A percentile compares a stretch with the other conserved stretches of the same genome.
These are phyloP conservation scores for Erucastrum elatum DNA, from an alignment of 345 rosid species.

Conservation along the genomic window DNA sequence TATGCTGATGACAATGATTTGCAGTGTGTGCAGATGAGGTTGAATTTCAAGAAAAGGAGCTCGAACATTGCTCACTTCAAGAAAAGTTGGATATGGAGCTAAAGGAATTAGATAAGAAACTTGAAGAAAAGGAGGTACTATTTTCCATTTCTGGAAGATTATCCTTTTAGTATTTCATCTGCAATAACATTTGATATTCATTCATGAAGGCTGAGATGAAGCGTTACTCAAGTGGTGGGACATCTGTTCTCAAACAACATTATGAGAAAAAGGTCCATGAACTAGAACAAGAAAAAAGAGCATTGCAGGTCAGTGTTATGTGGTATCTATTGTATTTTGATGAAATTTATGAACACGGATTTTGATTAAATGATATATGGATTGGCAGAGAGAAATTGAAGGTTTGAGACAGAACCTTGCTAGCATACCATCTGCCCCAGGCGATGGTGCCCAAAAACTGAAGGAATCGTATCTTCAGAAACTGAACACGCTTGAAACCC, in stretches of 20 bases:
- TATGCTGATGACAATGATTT: not conserved
- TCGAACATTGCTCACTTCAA: conserved; percentile 87
- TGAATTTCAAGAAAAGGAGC: conserved; percentile 74
- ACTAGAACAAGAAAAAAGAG: conserved; percentile 79
- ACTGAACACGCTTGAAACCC: conserved; percentile 81
- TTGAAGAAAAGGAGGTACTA: conserved; percentile 91
- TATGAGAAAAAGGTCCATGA: conserved; percentile 90
- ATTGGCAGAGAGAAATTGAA: conserved; percentile 85
- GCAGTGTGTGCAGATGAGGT: conserved; percentile 57
- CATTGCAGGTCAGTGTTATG: conserved; percentile 64
- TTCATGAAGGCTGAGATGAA: conserved; percentile 93
- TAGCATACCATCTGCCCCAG: conserved; percentile 71
- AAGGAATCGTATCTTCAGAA: conserved; percentile 89
- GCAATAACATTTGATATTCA: not conserved
- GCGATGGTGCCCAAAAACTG: conserved; percentile 77
- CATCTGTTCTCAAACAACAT: conserved; percentile 88
- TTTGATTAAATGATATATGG: conserved; percentile 21
- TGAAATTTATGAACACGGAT: not conserved
- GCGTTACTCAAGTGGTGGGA: conserved; percentile 59
- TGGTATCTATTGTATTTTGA: not conserved
- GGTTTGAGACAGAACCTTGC: conserved; percentile 70
- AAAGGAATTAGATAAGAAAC: conserved; percentile 82
- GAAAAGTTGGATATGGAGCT: conserved; percentile 86
- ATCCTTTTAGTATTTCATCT: conserved; percentile 10
- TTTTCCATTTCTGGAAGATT: conserved; percentile 1